Evolutionary conservation across 768 basidiomycete genomes (phyloP), one percentile per base, ranked within the genome.

Genomic region (Lactarius trivialis): DNA sequence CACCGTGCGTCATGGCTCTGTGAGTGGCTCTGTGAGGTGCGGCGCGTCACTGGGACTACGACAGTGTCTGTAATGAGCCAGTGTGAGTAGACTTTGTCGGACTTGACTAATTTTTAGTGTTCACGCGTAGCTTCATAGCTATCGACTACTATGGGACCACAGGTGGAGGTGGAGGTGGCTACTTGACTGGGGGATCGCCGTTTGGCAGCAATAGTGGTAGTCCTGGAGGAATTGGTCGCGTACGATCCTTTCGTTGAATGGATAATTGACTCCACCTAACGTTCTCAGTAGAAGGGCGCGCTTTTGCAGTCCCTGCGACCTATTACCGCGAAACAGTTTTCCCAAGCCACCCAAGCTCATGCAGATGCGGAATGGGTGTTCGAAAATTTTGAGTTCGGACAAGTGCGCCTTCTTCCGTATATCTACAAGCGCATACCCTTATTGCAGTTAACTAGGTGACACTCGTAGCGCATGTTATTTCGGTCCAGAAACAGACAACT

Each of bases 311-410:
- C 85, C 2, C 72, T 88, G 26, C 80, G 93, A 37, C 91, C 93
- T 4, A 81, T 92, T 55, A 92, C 88, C 3, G 81, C 89, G 68
- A 80, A 83, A 56, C 93, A 96, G 70, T 78, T 97, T 50, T 71
- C 78, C 37, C 81, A 82, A 67, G 89, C 94, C 2, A 79, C 76
- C n/a, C 93, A 95, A 76, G 80, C 86, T 6, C 91, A 96, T 70
- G 79, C 88, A 1, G 95, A 98, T 67, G 88, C 91, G 2, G 92
- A 95, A 61, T 97, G 93, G 85, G 79, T 79, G 62, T 78, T 98
- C 36, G 93, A 93, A 61, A 88, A 85, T 32, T 74, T 79, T 4
- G 89, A 94, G 65, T 78, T 94, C 61, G 89, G 89, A 53, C 91
- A 92, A 73, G 95, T 91, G 66, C 64, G 76, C 67, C 2, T n/a